These are phyloP conservation scores for Nymphaea colorata DNA, from an alignment of 164 flowering plant genomes.

Conservation along the genomic window DNA sequence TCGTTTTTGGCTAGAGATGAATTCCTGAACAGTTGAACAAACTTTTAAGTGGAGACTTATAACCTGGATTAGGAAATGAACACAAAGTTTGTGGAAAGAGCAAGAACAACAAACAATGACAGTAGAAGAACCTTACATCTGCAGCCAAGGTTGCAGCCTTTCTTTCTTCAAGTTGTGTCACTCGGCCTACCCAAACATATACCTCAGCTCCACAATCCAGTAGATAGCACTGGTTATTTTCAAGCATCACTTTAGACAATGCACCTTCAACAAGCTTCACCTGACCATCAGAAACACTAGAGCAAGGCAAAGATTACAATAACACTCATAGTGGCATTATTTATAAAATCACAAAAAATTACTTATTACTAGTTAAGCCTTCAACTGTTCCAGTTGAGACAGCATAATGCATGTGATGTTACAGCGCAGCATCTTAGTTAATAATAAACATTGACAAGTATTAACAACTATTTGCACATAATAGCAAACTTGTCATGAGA, in stretches of 20 bases:
- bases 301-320: slow-evolving; percentile 7
- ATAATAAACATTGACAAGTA: too few relatives aligned
- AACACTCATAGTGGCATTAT: not conserved
- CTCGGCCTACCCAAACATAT: slow-evolving; percentile 98
- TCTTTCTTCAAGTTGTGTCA: slow-evolving; percentile 90
- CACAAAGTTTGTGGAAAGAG: not conserved
- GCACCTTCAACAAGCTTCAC: slow-evolving; percentile 53
- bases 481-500: too few relatives aligned
- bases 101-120: too few relatives aligned
- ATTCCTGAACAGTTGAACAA: slow-evolving; percentile 43
- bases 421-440: too few relatives aligned
- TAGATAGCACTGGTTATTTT: slow-evolving; percentile 80
- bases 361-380: too few relatives aligned
- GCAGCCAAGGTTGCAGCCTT: slow-evolving; percentile 82
- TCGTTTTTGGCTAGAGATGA: slow-evolving; percentile 64
- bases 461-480: too few relatives aligned
- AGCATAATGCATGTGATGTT: too few relatives aligned
- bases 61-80: not conserved
- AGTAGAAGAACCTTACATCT: slow-evolving; percentile 38
- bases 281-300: slow-evolving; percentile 71
- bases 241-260: slow-evolving; percentile 71
- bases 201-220: slow-evolving; percentile 93
- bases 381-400: too few relatives aligned
- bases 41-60: not conserved
- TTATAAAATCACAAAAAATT: too few relatives aligned